Evolutionary conservation across 441 rosid genomes (phyloP).

Genomic region (Syzygium syzygioides): DNA sequence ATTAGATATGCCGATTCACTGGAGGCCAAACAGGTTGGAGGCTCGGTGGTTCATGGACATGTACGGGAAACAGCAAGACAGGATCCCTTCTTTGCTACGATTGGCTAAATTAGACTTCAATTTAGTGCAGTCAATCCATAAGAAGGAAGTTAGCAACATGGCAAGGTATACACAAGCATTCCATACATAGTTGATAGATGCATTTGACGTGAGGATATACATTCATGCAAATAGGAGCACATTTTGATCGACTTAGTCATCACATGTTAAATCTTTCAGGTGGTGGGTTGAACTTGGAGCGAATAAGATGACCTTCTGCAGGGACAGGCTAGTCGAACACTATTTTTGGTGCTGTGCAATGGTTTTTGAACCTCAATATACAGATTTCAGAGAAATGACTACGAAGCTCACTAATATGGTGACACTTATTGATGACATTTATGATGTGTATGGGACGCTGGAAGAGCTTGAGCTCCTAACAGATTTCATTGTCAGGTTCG

Average conservation of each 20-base stretch:
- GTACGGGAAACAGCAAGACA: not conserved
- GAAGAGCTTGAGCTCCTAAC: not conserved
- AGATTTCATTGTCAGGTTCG: not conserved
- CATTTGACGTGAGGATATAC: not conserved
- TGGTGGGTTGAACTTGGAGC: not conserved
- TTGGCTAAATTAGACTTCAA: constrained; percentile 21
- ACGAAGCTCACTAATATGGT: not conserved
- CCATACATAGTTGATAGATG: not conserved
- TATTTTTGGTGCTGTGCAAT: not conserved
- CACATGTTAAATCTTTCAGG: not conserved
- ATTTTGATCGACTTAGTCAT: not conserved
- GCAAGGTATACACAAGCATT: not conserved
- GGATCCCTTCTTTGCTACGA: not conserved
- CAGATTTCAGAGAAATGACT: not conserved
- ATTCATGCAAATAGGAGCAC: not conserved
- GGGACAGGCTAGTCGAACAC: not conserved
- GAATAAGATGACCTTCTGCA: not conserved
- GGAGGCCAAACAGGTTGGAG: constrained; percentile 18
- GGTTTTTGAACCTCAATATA: not conserved
- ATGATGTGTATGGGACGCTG: not conserved
- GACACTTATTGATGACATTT: not conserved
- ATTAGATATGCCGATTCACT: constrained; percentile 19
- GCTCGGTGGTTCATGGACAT: constrained; percentile 14
- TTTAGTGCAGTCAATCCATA: constrained; percentile 14
- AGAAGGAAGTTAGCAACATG: constrained; percentile 1